Conservation (phyloP, 164 flowering plant genomes). For the Santalum album region DNA sequence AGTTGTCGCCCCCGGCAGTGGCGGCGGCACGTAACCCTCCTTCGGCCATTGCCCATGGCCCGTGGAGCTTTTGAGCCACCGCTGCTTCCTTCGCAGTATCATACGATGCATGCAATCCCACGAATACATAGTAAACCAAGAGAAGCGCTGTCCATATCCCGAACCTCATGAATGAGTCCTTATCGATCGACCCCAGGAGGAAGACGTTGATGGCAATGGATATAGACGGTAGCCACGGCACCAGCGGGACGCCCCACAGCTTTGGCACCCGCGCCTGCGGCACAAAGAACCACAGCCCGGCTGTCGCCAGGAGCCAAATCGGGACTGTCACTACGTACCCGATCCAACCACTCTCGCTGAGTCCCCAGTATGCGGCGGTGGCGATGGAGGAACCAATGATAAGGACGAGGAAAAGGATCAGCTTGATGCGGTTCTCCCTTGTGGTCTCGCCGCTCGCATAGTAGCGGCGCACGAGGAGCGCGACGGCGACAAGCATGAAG, state of each 20-base stretch:
- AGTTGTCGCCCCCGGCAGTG: no score
- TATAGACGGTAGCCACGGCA: constrained; percentile 58
- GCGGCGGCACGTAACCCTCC: not conserved
- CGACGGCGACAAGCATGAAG: constrained; percentile 55
- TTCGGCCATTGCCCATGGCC: constrained; percentile 6
- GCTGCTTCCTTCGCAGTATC: constrained; percentile 20
- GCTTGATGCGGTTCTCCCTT: constrained; percentile 20
- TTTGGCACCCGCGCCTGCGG: constrained; percentile 41
- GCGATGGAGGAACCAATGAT: constrained; percentile 45
- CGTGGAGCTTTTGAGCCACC: not conserved
- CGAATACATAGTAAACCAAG: constrained; percentile 36
- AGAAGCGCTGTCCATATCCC: constrained; percentile 33
- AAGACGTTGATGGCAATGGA: constrained; percentile 46
- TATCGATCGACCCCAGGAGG: constrained; percentile 47
- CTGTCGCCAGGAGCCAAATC: constrained; percentile 39
- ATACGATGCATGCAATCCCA: constrained; percentile 36
- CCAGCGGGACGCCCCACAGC: constrained; percentile 47
- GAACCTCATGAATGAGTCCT: constrained; percentile 33
- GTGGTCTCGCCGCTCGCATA: constrained; percentile 45
- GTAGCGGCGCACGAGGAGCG: constrained; percentile 58
- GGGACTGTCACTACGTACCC: constrained; percentile 28
- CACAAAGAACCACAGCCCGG: constrained; percentile 22
- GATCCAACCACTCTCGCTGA: constrained; percentile 24
- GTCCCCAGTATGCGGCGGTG: constrained; percentile 38
- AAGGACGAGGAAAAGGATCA: constrained; percentile 19